A percentile compares a stretch with the other conserved stretches of the same genome.
These are phyloP conservation scores for Rhododendron ferrugineum DNA, from an alignment of 148 eudicot genomes.

Conservation along the genomic window DNA sequence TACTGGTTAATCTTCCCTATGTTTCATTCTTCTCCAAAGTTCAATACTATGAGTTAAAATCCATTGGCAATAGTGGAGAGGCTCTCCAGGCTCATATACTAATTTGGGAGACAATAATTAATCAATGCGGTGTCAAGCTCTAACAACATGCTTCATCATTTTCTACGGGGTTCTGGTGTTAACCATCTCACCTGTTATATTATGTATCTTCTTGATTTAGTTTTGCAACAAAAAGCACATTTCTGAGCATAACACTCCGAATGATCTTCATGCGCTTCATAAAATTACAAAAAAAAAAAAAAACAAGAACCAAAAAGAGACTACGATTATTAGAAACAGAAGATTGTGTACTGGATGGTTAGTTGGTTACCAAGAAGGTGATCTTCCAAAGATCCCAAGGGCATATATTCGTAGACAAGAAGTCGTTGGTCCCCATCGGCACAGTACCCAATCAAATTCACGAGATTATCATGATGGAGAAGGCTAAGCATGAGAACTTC, in stretches of 20 bases:
- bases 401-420: conserved; percentile 93
- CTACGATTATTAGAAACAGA: background rate
- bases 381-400: conserved; percentile 87
- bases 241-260: background rate
- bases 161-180: background rate
- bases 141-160: background rate
- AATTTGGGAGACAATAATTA: background rate
- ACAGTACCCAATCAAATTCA: conserved; percentile 83
- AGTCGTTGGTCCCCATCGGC: conserved; percentile 98
- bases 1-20: background rate
- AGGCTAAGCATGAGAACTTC: conserved; percentile 99
- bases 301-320: background rate
- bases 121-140: background rate
- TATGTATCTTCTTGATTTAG: background rate
- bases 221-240: background rate
- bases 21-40: background rate
- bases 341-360: conserved; percentile 10
- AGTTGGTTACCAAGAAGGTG: conserved; percentile 80
- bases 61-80: background rate
- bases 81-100: background rate
- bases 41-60: background rate
- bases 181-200: background rate
- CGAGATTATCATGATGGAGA: conserved; percentile 72
- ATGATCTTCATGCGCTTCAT: background rate
- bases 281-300: background rate